Evolutionary conservation across 2,329 filamentous ascomycete genomes (phyloP).

Genomic region (Hypoxylon sp.): DNA sequence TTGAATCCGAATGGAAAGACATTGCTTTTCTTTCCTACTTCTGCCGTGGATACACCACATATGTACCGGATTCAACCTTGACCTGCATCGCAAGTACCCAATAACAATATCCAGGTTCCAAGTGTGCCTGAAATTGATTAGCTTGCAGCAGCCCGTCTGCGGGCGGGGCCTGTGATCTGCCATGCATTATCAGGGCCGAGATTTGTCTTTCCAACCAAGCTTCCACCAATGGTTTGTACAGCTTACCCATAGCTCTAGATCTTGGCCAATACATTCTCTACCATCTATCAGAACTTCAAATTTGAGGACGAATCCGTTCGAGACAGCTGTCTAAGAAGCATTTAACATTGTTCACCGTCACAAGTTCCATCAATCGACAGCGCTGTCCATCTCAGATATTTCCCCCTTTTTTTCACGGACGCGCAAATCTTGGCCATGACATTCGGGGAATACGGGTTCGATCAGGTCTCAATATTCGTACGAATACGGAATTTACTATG

Average conservation of each 20-base stretch:
- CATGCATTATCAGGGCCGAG: slow-evolving; percentile 45
- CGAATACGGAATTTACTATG: slow-evolving; percentile 27
- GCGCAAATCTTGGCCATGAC: not conserved
- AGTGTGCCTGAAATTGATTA: slow-evolving; percentile 36
- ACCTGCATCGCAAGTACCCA: slow-evolving; percentile 25
- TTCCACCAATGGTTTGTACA: slow-evolving; percentile 32
- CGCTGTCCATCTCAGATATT: slow-evolving; percentile 7
- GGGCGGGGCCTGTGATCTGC: slow-evolving; percentile 41
- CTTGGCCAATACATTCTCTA: slow-evolving; percentile 30
- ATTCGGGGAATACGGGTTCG: slow-evolving; percentile 2
- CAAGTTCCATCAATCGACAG: slow-evolving; percentile 28
- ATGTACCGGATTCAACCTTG: slow-evolving; percentile 12
- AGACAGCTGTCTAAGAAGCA: slow-evolving; percentile 35
- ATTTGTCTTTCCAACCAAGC: slow-evolving; percentile 35
- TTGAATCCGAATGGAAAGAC: slow-evolving; percentile 12
- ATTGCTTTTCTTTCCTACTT: slow-evolving; percentile 6
- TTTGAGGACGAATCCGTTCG: slow-evolving; percentile 36
- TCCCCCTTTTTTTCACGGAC: not conserved
- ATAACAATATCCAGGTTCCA: slow-evolving; percentile 7
- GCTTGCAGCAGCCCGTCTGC: slow-evolving; percentile 42
- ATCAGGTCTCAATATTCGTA: slow-evolving; percentile 11
- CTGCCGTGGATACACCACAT: slow-evolving; percentile 7
- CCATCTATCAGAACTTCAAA: slow-evolving; percentile 33
- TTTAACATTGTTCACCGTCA: slow-evolving; percentile 8
- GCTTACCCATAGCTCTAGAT: slow-evolving; percentile 32